Percentiles rank a stretch among this genome's conserved stretches.
Evolutionary conservation across 1,284 basidiomycete genomes (phyloP).

Genomic region (Leccinum subatratum): DNA sequence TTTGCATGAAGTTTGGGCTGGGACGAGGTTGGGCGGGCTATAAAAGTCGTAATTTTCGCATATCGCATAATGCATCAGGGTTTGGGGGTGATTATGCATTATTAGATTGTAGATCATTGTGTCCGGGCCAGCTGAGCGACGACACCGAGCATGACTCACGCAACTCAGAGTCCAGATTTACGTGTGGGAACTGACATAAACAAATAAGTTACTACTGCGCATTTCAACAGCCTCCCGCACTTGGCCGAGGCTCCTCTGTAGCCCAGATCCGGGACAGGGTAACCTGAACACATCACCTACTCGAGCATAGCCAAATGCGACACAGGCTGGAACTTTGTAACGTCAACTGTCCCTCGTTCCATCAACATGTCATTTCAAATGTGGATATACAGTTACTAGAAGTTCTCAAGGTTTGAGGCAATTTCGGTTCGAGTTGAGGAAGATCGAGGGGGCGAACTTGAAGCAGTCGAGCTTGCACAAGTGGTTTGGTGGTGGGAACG

Average conservation of each 20-base stretch:
- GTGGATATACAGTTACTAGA: conserved; percentile 43
- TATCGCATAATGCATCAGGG: too few relatives aligned
- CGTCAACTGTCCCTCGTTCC: conserved; percentile 42
- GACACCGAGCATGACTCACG: background rate
- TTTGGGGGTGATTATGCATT: too few relatives aligned
- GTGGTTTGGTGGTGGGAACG: too few relatives aligned
- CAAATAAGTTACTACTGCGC: background rate
- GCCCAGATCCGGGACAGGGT: conserved; percentile 45
- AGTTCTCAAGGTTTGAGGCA: too few relatives aligned
- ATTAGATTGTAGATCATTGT: too few relatives aligned
- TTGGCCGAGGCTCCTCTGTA: conserved; percentile 37
- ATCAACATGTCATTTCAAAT: conserved; percentile 48
- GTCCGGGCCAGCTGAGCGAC: background rate
- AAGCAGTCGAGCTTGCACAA: too few relatives aligned
- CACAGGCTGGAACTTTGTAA: conserved; percentile 49
- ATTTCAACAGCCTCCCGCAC: conserved; percentile 7
- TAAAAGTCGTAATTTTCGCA: too few relatives aligned
- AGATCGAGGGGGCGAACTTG: too few relatives aligned
- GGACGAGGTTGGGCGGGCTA: too few relatives aligned
- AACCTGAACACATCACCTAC: conserved; percentile 46
- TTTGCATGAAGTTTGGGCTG: too few relatives aligned
- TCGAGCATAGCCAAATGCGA: conserved; percentile 48
- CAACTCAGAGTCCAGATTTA: too few relatives aligned
- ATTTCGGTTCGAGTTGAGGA: too few relatives aligned
- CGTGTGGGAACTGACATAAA: background rate